Conservation (phyloP, 169 alveolate species). For the Cryptosporidium baileyi region DNA sequence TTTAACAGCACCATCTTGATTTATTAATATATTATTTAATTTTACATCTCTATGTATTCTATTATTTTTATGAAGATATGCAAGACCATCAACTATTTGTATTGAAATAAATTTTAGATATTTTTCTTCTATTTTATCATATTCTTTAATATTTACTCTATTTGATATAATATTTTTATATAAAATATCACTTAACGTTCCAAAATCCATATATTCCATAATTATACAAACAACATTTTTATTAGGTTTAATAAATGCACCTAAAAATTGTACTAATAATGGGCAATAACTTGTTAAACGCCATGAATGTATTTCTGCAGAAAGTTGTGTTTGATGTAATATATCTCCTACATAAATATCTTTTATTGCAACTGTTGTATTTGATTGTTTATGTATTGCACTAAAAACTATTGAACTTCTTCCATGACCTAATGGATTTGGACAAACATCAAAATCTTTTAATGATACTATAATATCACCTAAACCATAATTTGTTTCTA, state of each 20-base stretch:
- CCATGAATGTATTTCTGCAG: conserved; percentile 68
- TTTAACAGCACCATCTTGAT: conserved; percentile 71
- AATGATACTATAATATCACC: conserved; percentile 22
- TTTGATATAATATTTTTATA: conserved; percentile 23
- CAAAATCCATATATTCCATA: conserved; percentile 65
- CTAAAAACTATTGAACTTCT: conserved; percentile 57
- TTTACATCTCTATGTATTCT: conserved; percentile 72
- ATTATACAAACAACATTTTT: conserved; percentile 53
- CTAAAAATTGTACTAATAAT: conserved; percentile 50
- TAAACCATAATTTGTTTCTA: conserved; percentile 42
- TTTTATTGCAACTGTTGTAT: conserved; percentile 43
- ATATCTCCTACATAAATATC: conserved; percentile 68
- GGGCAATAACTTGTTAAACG: conserved; percentile 66
- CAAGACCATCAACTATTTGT: conserved; percentile 69
- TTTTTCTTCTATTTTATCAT: not conserved
- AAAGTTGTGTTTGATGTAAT: conserved; percentile 57
- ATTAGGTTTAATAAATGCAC: conserved; percentile 60
- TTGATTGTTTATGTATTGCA: conserved; percentile 52
- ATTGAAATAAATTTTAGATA: conserved; percentile 40
- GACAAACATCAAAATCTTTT: conserved; percentile 32
- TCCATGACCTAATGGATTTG: conserved; percentile 68
- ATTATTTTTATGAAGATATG: conserved; percentile 62
- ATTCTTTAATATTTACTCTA: not conserved
- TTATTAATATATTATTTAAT: conserved; percentile 59
- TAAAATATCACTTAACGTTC: conserved; percentile 49